Evolutionary conservation across 2,329 filamentous ascomycete genomes (phyloP), one percentile per base, ranked within the genome.

Genomic region (Colletotrichum siamense): DNA sequence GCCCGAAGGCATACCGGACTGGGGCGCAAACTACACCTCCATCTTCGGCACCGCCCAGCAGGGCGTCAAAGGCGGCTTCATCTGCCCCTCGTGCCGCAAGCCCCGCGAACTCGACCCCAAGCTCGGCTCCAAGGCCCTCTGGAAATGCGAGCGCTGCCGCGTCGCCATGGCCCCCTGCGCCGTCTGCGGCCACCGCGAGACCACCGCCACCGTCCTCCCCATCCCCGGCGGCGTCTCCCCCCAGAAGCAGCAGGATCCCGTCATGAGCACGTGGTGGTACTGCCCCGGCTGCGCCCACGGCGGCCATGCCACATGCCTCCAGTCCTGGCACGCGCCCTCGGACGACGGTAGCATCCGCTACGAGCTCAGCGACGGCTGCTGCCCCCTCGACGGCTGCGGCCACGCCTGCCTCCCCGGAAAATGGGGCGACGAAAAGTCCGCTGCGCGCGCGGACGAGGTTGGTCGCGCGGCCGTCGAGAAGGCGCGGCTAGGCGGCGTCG

Each of bases 371-470:
- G 90, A 89, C 64, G 92, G 92, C 0, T 92, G 89, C 81, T 94
- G 92, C 78, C 92, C 92, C 3, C 83, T 92, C n/a, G 91, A 93
- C 77, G 92, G 92, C 0, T 94, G 92, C 80, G 89, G 91, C 5
- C 92, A 94, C 79, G 90, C 90, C 32, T 94, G 92, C 77, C 86
- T 93, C 0, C 91, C 91, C 0, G 90, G 91, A 0, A 85, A 85
- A 44, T 92, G 91, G 83, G 87, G 90, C 6, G 85, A 88, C 8
- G 89, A 91, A 78, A 86, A 81, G 2, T 83, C 81, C 30, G 86
- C 85, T 0, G 85, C 85, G 4, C 84, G 87, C 6, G 86, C 86
- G 36, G 90, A 91, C n/a, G 90, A 92, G 72, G 82, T 92, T 4
- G 87, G 86, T 13, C 87, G 89, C 4, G 87, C 84, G 1, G 85